phyloP scores from a whole-genome alignment of 2,329 filamentous ascomycete species.

The Diaporthe humulicola region DNA sequence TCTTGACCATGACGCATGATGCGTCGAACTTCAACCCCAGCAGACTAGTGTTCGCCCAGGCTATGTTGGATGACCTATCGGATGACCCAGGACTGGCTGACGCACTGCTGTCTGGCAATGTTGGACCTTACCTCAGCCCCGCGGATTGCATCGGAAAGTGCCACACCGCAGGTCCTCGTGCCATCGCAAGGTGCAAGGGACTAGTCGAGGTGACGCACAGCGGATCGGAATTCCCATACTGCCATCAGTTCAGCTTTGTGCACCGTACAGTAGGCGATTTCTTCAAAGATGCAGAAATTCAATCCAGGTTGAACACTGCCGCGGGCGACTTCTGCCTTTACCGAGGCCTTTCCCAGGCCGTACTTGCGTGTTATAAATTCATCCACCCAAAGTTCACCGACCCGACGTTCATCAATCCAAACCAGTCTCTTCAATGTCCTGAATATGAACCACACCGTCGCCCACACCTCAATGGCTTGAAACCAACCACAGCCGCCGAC shows the following conservation, averaged over 20 bases:
- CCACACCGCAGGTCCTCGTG: neutral
- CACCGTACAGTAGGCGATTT: slow-evolving; percentile 25
- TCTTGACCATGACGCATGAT: slow-evolving; percentile 13
- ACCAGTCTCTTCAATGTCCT: neutral
- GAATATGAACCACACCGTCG: no score
- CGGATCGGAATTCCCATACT: neutral
- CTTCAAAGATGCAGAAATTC: neutral
- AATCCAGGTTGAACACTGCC: neutral
- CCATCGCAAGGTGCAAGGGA: slow-evolving; percentile 20
- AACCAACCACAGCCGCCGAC: neutral
- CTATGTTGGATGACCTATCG: neutral
- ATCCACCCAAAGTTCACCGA: no score
- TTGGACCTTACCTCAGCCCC: neutral
- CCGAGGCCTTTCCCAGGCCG: neutral
- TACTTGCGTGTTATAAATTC: neutral
- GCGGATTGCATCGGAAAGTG: neutral
- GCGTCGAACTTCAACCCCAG: no score
- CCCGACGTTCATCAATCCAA: neutral
- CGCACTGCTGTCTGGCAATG: neutral
- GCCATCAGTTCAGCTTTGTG: neutral
- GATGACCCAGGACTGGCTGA: neutral
- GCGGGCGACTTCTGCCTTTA: slow-evolving; percentile 8
- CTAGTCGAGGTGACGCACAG: neutral
- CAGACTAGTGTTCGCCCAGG: neutral
- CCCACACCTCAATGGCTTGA: neutral